A percentile compares a stretch with the other conserved stretches of the same genome.
Conservation (phyloP, 1,139 yeast species). For the Sugiyamaella pinicola region DNA sequence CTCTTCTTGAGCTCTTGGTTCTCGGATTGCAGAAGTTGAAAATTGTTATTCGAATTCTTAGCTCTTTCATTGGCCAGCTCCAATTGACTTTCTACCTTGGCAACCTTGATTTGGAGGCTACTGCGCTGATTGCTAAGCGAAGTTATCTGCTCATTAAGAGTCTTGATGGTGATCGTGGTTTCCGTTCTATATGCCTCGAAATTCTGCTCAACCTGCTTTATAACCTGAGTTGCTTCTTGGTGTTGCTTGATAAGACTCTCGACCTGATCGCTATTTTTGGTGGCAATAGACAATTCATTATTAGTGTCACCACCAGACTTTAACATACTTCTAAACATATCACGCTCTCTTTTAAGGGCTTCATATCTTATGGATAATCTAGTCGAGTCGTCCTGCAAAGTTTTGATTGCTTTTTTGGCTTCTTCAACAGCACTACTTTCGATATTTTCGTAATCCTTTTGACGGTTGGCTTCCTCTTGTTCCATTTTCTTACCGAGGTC, state of each 20-base stretch:
- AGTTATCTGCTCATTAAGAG: conserved; percentile 47
- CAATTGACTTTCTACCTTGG: conserved; percentile 51
- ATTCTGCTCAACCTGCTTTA: conserved; percentile 42
- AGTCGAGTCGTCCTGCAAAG: conserved; percentile 64
- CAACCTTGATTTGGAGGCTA: conserved; percentile 49
- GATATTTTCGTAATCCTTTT: conserved; percentile 49
- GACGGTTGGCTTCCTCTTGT: conserved; percentile 47
- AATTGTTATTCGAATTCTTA: conserved; percentile 40
- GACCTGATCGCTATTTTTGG: conserved; percentile 38
- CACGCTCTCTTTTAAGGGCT: conserved; percentile 64
- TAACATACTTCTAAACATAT: conserved; percentile 56
- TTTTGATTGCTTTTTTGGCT: conserved; percentile 74
- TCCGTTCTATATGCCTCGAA: conserved; percentile 47
- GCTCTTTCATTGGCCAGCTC: conserved; percentile 52
- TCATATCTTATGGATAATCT: conserved; percentile 53
- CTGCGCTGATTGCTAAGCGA: conserved; percentile 52
- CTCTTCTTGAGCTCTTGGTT: conserved; percentile 49
- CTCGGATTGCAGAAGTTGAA: conserved; percentile 49
- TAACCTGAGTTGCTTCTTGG: conserved; percentile 40
- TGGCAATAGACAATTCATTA: conserved; percentile 22
- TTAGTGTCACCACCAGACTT: conserved; percentile 23
- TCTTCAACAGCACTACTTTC: conserved; percentile 68
- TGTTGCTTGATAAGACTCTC: conserved; percentile 42
- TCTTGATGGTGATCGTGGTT: conserved; percentile 46
- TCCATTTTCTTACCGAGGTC: conserved; percentile 72